Evolutionary conservation across 1,139 yeast genomes (phyloP).

Genomic region (Yamadazyma mexicana): DNA sequence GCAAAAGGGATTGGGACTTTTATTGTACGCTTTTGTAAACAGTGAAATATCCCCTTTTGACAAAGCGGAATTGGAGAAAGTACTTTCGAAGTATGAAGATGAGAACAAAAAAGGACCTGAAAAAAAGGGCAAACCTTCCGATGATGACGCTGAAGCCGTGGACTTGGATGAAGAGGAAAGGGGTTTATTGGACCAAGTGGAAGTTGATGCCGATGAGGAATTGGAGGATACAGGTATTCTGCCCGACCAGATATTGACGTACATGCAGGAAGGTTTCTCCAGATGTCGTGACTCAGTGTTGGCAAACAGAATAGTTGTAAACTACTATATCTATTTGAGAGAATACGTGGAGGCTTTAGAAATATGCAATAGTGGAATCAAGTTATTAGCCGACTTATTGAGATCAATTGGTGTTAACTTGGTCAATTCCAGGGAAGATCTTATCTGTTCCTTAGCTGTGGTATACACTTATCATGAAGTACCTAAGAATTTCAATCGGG

Average conservation of each 20-base stretch:
- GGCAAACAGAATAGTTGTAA: constrained; percentile 64
- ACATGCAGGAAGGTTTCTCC: constrained; percentile 55
- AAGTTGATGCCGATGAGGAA: constrained; percentile 13
- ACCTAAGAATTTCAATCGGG: constrained; percentile 80
- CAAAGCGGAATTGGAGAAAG: constrained; percentile 21
- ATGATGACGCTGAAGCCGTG: constrained; percentile 5
- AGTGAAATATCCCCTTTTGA: constrained; percentile 71
- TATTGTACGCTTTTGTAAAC: constrained; percentile 57
- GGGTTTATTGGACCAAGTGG: constrained; percentile 8
- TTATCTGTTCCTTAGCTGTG: constrained; percentile 69
- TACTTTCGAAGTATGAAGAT: constrained; percentile 7
- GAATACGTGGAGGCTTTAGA: constrained; percentile 68
- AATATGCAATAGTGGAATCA: constrained; percentile 62
- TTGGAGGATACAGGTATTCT: constrained; percentile 16
- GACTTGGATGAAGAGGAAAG: constrained; percentile 23
- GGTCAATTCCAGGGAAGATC: constrained; percentile 54
- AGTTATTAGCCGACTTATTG: constrained; percentile 50
- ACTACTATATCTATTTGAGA: constrained; percentile 57
- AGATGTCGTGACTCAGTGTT: constrained; percentile 51
- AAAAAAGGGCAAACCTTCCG: no score
- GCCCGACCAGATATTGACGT: constrained; percentile 54
- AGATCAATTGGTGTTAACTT: constrained; percentile 49
- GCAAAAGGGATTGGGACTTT: constrained; percentile 60
- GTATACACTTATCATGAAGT: constrained; percentile 84
- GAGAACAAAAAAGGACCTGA: constrained; percentile 16